Evolutionary conservation across 306 rosid species (phyloP).

Genomic region (Cyclanthera cordifolia): DNA sequence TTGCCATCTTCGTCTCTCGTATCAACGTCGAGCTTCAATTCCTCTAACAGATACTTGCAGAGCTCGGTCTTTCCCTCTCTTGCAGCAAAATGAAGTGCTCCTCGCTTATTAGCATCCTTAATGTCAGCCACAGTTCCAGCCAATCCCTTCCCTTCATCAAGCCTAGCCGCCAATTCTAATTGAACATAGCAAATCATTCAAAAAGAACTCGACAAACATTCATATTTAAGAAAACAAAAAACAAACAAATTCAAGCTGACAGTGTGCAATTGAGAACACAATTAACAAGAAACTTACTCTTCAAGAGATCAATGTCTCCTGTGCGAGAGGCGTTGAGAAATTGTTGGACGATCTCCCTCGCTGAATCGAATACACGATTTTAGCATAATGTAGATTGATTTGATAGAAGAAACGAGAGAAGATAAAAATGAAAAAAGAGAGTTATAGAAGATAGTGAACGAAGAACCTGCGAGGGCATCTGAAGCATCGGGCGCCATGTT

Average conservation of each 20-base stretch:
- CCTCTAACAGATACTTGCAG: conserved; percentile 56
- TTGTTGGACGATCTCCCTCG: conserved; percentile 63
- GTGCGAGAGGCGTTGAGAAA: conserved; percentile 74
- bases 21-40: conserved; percentile 66
- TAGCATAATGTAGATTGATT: neutral
- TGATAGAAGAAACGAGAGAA: neutral
- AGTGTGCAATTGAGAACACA: neutral
- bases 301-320: conserved; percentile 70
- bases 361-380: conserved; percentile 28
- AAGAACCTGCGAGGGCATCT: conserved; percentile 71
- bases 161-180: conserved; percentile 54
- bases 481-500: conserved; percentile 78
- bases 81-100: conserved; percentile 88
- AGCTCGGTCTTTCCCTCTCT: conserved; percentile 73
- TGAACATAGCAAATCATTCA: conserved; percentile 9
- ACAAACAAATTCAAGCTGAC: neutral
- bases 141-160: conserved; percentile 65
- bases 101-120: conserved; percentile 85
- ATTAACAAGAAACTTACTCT: conserved; percentile 32
- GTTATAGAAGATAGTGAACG: neutral
- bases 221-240: neutral
- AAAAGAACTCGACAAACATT: neutral
- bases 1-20: conserved; percentile 80
- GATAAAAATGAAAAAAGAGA: neutral
- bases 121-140: conserved; percentile 55